Base-by-base conservation (phyloP, 345 rosid genomes). In the Sonneratia alba region DNA sequence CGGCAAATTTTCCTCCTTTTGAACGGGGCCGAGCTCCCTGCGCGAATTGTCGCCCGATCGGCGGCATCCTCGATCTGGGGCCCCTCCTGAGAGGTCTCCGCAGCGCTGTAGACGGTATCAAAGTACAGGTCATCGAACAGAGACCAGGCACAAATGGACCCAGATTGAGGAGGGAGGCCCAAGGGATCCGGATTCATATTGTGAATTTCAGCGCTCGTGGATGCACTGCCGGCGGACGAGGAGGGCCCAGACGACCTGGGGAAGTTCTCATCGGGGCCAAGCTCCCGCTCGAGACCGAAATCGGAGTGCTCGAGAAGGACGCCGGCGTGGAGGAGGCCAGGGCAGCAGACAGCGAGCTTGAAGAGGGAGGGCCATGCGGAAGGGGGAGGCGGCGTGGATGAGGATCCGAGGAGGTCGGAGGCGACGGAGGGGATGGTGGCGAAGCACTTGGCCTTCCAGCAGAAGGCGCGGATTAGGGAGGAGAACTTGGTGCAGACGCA, bases 401-500 rank as follows among this genome's bases (percentile, higher is more conserved):
- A 40, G 79, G 80, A 10, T 80, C 72, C 48, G 80, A 21, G 42
- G 48, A 95, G 92, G 71, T 90, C 98, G 74, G 92, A 65, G 81
- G 85, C 82, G 22, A 92, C 82, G 73, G 87, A 68, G 38, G 99
- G 97, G 79, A 90, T 85, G 27, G 79, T 73, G 38, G 72, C 48
- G 51, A 67, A 72, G 78, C 98, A 95, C 75, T 83, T 87, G 36
- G 73, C 45, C 77, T 86, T 87, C 77, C 90, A 89, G 82, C 99
- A 95, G 69, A 82, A 72, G 78, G 77, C 79, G 6, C 87, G 88
- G 66, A 95, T 73, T n/a, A 95, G 81, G 22, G 91, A 89, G 6
- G 85, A 88, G 89, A 95, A 92, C 72, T 76, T 90, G 80, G 92
- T 77, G 83, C 92, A 95, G 76, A 92, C 99, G 74, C 91, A 95